Evolutionary conservation across 202 grass and related monocot species (phyloP), one percentile per base, ranked within the genome.

Genomic region (Setaria viridis): DNA sequence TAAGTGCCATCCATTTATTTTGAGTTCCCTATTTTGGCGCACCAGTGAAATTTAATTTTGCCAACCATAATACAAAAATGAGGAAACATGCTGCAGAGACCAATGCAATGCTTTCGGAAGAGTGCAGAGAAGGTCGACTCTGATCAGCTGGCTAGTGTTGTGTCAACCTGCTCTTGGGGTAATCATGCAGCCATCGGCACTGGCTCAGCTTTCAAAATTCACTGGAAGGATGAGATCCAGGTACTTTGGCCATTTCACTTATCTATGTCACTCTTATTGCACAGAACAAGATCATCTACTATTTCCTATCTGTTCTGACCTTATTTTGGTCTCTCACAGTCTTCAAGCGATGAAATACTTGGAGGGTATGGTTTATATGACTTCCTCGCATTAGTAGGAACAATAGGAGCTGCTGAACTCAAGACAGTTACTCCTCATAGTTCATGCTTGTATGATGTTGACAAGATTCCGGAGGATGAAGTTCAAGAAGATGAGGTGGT

Each of bases 161-260:
- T 98, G 63, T 95, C 95, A 29, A 84, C 86, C 49, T 94, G 95
- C 62, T 95, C 91, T 71, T 98, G 89, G 95, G 95, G 95, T 17
- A 92, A 91, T 51, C 86, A 75, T 15, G 71, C 88, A 53, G 83
- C 88, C 49, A 86, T 95, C 45, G 91, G 93, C 37, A 95, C 91
- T 75, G 89, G 88, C 71, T 95, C 93, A 72, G 67, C 89, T 75
- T 95, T 98, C 42, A 67, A 92, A 84, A 95, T 98, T 88, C 74
- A 84, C 66, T 98, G 91, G 93, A 83, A 90, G 4, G 76, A 95
- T 73, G 71, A 87, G 48, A 90, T 78, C 42, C 69, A 84, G 91
- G 95, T 95, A 83, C 4, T 17, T 25, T 19, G 3, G 53, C 16
- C 48, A 83, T 74, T 86, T 72, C 8, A 53, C 88, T 7, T 74